phyloP scores from a whole-genome alignment of 306 rosid genomes.

The Castanea sativa region DNA sequence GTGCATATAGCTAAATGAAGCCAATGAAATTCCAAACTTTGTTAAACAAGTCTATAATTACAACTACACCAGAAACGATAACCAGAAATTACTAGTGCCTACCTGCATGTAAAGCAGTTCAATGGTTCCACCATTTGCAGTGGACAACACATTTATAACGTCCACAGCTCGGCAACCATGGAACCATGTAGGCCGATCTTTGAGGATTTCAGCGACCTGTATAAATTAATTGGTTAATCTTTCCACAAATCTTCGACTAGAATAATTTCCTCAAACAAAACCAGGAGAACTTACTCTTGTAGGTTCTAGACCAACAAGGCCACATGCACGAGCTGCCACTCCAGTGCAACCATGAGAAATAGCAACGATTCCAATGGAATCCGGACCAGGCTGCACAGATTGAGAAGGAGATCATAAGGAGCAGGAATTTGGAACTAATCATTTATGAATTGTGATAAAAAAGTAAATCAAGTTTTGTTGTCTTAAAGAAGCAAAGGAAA shows the following conservation, averaged over 20 bases:
- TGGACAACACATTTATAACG: slow-evolving; percentile 73
- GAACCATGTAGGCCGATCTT: slow-evolving; percentile 90
- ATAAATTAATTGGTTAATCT: slow-evolving; percentile 6
- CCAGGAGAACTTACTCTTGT: slow-evolving; percentile 66
- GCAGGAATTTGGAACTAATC: background rate
- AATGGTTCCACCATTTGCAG: slow-evolving; percentile 89
- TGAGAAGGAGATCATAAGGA: background rate
- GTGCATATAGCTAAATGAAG: slow-evolving; percentile 77
- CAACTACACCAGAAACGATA: background rate
- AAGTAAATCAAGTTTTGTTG: background rate
- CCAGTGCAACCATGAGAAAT: slow-evolving; percentile 98
- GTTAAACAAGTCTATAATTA: slow-evolving; percentile 4
- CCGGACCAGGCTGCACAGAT: slow-evolving; percentile 99
- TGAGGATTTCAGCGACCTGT: slow-evolving; percentile 94
- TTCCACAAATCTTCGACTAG: background rate
- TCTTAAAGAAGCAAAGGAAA: background rate
- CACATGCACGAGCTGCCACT: slow-evolving; percentile 99
- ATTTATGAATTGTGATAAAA: background rate
- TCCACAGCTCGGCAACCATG: slow-evolving; percentile 92
- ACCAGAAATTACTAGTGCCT: slow-evolving; percentile 6
- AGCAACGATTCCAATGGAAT: slow-evolving; percentile 99
- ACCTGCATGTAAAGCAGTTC: slow-evolving; percentile 99
- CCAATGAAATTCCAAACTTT: slow-evolving; percentile 11
- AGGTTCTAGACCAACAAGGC: slow-evolving; percentile 96
- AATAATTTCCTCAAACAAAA: slow-evolving; percentile 2